Conservation (phyloP, 116 monocot genomes). For the Posidonia oceanica region DNA sequence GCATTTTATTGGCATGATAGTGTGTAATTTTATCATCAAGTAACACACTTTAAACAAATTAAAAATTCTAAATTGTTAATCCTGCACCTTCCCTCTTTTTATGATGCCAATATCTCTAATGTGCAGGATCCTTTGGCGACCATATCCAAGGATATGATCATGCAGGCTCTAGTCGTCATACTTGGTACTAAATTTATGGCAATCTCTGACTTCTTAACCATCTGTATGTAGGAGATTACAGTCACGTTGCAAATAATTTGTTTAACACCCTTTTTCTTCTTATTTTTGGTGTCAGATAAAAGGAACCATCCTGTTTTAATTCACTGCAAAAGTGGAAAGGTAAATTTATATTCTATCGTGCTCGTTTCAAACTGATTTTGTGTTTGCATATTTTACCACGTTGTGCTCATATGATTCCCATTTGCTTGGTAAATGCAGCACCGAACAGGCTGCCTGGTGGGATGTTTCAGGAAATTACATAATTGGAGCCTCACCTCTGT, state of each 20-base stretch:
- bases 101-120: background rate
- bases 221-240: background rate
- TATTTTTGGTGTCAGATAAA: conserved; percentile 24
- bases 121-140: conserved; percentile 33
- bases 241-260: background rate
- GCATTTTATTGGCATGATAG: too few species aligned
- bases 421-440: conserved; percentile 18
- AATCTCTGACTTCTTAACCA: background rate
- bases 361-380: background rate
- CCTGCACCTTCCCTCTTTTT: background rate
- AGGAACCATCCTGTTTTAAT: conserved; percentile 65
- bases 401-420: background rate
- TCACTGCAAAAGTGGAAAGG: conserved; percentile 80
- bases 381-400: too few species aligned
- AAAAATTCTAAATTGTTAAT: background rate
- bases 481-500: conserved; percentile 30
- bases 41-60: background rate
- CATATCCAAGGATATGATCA: conserved; percentile 42
- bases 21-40: background rate
- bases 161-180: conserved; percentile 39
- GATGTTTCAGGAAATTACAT: conserved; percentile 34
- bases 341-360: background rate
- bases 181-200: conserved; percentile 35
- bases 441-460: conserved; percentile 37
- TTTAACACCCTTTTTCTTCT: background rate